Evolutionary conservation across 768 basidiomycete genomes (phyloP).

Genomic region (Exidia glandulosa): DNA sequence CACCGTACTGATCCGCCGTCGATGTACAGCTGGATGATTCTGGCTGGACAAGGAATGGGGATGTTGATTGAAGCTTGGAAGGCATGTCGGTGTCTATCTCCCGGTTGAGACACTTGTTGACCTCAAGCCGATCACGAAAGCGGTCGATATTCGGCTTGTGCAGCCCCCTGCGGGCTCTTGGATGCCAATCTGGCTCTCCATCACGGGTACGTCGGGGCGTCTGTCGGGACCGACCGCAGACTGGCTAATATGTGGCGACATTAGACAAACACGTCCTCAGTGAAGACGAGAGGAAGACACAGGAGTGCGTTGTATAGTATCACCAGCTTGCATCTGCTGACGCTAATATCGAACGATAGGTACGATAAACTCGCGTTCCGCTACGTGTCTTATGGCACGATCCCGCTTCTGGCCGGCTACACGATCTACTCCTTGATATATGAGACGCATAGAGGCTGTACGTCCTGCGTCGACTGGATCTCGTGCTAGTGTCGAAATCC

Average conservation of each 20-base stretch:
- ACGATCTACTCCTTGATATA: conserved; percentile 72
- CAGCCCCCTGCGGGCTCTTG: conserved; percentile 48
- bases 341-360: conserved; percentile 26
- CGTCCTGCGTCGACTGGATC: no score
- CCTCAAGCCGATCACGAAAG: conserved; percentile 60
- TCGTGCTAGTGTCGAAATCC: no score
- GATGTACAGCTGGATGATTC: conserved; percentile 67
- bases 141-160: conserved; percentile 73
- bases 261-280: conserved; percentile 89
- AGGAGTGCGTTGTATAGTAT: conserved; percentile 53
- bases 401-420: conserved; percentile 69
- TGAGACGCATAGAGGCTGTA: conserved; percentile 69
- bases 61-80: conserved; percentile 91
- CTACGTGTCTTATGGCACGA: conserved; percentile 83
- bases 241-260: conserved; percentile 6
- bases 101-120: conserved; percentile 1
- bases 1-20: conserved; percentile 15
- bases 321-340: not conserved
- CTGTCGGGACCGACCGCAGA: conserved; percentile 5
- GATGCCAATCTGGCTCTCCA: conserved; percentile 69
- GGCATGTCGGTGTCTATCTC: conserved; percentile 28
- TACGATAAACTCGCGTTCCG: conserved; percentile 90
- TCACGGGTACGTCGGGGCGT: conserved; percentile 51
- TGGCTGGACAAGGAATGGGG: conserved; percentile 75
- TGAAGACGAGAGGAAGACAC: conserved; percentile 96